Conservation (phyloP, 2,329 filamentous ascomycete genomes). For the Ustulina deusta region DNA sequence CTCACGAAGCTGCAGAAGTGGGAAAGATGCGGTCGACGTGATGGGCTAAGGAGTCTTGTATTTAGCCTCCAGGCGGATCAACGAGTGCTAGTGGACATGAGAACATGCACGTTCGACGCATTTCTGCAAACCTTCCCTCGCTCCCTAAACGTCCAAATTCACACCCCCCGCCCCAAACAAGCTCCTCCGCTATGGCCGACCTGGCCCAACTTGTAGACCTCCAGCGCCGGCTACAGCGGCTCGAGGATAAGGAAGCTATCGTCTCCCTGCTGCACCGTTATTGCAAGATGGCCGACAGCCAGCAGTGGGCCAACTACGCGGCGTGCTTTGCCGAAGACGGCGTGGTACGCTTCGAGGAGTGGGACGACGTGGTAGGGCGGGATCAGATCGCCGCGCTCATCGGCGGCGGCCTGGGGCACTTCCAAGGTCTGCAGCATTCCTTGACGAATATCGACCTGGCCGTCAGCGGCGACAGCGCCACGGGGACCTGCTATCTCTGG, state of each 20-base stretch:
- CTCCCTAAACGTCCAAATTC: no score
- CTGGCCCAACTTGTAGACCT: not conserved
- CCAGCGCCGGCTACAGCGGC: not conserved
- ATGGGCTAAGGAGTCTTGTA: no score
- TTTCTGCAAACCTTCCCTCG: no score
- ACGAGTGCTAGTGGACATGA: no score
- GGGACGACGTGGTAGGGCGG: not conserved
- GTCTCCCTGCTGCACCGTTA: not conserved
- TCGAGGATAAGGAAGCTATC: conserved; percentile 6
- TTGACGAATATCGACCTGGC: conserved; percentile 1
- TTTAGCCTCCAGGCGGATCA: no score
- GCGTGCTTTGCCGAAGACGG: not conserved
- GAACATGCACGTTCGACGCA: no score
- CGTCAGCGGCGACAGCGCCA: not conserved
- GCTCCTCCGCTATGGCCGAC: not conserved
- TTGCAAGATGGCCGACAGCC: not conserved
- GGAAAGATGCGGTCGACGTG: no score
- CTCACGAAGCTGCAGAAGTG: no score
- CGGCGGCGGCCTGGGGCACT: not conserved
- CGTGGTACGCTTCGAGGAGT: not conserved
- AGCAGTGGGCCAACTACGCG: not conserved
- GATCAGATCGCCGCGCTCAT: not conserved
- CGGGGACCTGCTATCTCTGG: conserved; percentile 7
- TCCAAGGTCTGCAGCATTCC: conserved; percentile 4
- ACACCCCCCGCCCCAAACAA: no score